These are phyloP conservation scores for Phycomyces nitens DNA, from an alignment of 192 early-diverging fungal species.

Conservation along the genomic window DNA sequence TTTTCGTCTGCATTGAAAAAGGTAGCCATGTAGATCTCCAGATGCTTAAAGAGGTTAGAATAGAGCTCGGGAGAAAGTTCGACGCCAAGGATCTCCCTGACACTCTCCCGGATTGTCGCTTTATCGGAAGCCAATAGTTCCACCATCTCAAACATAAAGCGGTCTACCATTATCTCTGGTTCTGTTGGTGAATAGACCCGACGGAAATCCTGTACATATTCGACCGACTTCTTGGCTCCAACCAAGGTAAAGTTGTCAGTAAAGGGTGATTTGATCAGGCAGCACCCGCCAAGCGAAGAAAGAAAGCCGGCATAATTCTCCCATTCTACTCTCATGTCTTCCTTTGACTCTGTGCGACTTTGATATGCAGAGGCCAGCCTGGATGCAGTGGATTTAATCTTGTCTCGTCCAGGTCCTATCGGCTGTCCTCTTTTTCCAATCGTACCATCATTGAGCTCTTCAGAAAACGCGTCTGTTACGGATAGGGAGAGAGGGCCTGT, in stretches of 20 bases:
- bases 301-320: constrained; percentile 77
- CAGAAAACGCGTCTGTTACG: constrained; percentile 3
- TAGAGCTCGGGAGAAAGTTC: constrained; percentile 68
- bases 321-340: constrained; percentile 64
- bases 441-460: neutral
- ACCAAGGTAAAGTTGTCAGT: neutral
- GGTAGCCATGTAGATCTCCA: constrained; percentile 48
- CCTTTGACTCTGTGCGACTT: constrained; percentile 8
- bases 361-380: neutral
- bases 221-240: neutral
- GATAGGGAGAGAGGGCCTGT: constrained; percentile 23
- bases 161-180: constrained; percentile 48
- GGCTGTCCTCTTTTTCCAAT: neutral
- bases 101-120: constrained; percentile 66
- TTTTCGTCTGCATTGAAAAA: constrained; percentile 63
- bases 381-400: neutral
- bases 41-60: constrained; percentile 51
- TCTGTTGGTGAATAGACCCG: constrained; percentile 4
- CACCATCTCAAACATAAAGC: constrained; percentile 68
- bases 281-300: constrained; percentile 65
- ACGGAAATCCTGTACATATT: constrained; percentile 10
- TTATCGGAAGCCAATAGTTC: constrained; percentile 73
- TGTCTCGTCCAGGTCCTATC: neutral
- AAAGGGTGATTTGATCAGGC: constrained; percentile 29
- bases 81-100: constrained; percentile 70